These are phyloP conservation scores for Syzygium jambos DNA, from an alignment of 345 rosid species.

Conservation along the genomic window DNA sequence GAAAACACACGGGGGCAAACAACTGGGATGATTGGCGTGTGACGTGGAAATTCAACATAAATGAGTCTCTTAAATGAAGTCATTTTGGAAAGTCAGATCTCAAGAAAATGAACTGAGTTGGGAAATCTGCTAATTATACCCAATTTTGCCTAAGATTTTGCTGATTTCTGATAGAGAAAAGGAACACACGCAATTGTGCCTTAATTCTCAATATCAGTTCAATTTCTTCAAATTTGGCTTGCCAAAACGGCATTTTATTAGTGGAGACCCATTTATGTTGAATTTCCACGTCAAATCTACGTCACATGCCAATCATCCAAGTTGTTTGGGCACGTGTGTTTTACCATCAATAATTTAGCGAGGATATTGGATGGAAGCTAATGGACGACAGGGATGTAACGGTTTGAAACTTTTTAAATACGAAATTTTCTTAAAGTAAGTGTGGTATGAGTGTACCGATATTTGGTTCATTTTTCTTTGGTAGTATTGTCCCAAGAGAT, in stretches of 20 bases:
- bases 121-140: background rate
- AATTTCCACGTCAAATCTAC: background rate
- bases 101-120: background rate
- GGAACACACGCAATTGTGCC: background rate
- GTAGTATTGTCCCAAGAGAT: no score
- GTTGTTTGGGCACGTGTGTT: background rate
- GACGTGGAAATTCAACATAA: background rate
- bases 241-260: background rate
- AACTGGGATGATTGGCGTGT: background rate
- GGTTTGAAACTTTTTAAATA: no score
- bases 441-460: no score
- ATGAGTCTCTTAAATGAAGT: background rate
- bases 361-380: background rate
- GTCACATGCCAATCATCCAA: accelerated
- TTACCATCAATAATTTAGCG: background rate
- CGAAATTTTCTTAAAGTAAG: no score
- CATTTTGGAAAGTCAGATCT: no score
- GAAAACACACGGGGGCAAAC: background rate
- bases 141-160: background rate
- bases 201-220: background rate
- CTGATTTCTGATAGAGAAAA: background rate
- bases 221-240: background rate
- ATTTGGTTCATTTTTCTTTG: no score
- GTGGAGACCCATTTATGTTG: background rate
- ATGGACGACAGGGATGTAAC: no score